These are phyloP conservation scores for Takashimella tepidaria DNA, from an alignment of 1,284 basidiomycete genomes.

Conservation along the genomic window DNA sequence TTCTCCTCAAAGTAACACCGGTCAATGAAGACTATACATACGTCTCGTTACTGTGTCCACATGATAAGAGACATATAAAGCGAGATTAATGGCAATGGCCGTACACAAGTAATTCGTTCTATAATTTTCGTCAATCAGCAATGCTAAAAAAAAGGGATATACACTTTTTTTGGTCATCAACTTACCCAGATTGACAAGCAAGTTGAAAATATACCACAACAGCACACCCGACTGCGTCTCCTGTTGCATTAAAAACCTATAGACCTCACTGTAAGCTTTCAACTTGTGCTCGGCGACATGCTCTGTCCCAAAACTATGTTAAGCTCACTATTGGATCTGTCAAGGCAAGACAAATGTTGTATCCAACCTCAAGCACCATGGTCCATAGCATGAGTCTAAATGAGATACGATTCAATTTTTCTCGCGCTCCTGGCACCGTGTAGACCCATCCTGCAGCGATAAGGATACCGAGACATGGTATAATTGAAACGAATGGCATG, in stretches of 20 bases:
- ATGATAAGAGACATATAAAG: not conserved
- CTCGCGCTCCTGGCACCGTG: not conserved
- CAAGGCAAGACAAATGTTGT: not conserved
- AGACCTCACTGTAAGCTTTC: too few species aligned
- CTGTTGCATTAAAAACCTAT: not conserved
- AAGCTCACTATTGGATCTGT: not conserved
- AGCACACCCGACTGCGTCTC: not conserved
- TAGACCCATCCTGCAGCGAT: not conserved
- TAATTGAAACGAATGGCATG: not conserved
- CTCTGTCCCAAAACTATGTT: too few species aligned
- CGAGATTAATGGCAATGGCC: not conserved
- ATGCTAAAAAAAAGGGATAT: too few species aligned
- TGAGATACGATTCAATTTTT: not conserved
- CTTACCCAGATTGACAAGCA: not conserved
- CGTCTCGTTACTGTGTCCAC: not conserved
- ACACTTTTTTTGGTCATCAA: not conserved
- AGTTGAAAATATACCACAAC: not conserved
- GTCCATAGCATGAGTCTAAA: not conserved
- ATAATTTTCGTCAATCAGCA: too few species aligned
- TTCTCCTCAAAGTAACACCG: too few species aligned
- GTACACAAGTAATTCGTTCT: not conserved
- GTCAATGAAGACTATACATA: too few species aligned
- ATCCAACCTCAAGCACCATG: not conserved
- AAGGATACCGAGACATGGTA: not conserved
- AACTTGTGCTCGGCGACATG: too few species aligned